Percentiles rank a stretch among this genome's conserved stretches.
Evolutionary conservation across 2,329 filamentous ascomycete species (phyloP).

Genomic region (Neoscytalidium dimidiatum): DNA sequence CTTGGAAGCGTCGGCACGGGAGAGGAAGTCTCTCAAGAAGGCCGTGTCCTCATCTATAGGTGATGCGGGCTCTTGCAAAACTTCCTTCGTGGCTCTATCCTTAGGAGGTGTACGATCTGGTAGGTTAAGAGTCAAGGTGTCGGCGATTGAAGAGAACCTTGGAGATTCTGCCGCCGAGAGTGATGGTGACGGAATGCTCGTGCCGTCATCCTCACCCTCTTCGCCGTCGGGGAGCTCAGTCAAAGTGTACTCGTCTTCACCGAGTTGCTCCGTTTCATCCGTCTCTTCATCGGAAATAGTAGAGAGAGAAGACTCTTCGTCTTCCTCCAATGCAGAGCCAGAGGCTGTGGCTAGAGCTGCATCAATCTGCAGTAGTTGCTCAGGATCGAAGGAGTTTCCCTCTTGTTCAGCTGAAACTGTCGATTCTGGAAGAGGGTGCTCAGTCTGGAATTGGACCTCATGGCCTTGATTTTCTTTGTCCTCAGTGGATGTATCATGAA

Average conservation of each 20-base stretch:
- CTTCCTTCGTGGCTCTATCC: not conserved
- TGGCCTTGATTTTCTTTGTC: no score
- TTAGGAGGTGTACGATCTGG: slow-evolving; percentile 2
- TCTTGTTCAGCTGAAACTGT: not conserved
- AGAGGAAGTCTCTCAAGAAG: slow-evolving; percentile 51
- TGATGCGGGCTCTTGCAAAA: slow-evolving; percentile 7
- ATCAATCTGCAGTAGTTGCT: not conserved
- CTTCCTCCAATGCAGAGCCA: not conserved
- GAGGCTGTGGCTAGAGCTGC: not conserved
- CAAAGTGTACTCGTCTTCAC: not conserved
- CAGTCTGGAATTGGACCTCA: no score
- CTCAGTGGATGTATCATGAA: no score
- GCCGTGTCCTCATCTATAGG: slow-evolving; percentile 51
- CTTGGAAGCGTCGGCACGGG: slow-evolving; percentile 50
- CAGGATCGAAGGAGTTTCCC: not conserved
- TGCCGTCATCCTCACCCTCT: not conserved
- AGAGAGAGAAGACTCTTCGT: not conserved
- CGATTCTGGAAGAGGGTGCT: not conserved
- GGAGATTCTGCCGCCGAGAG: slow-evolving; percentile 14
- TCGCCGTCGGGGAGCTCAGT: not conserved
- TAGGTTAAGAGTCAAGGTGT: slow-evolving; percentile 19
- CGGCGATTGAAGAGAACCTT: slow-evolving; percentile 15
- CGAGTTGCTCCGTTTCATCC: slow-evolving; percentile 4
- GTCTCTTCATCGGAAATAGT: not conserved
- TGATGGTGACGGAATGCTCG: slow-evolving; percentile 14